Conservation (phyloP, 306 rosid species). For the Myrica gale region DNA sequence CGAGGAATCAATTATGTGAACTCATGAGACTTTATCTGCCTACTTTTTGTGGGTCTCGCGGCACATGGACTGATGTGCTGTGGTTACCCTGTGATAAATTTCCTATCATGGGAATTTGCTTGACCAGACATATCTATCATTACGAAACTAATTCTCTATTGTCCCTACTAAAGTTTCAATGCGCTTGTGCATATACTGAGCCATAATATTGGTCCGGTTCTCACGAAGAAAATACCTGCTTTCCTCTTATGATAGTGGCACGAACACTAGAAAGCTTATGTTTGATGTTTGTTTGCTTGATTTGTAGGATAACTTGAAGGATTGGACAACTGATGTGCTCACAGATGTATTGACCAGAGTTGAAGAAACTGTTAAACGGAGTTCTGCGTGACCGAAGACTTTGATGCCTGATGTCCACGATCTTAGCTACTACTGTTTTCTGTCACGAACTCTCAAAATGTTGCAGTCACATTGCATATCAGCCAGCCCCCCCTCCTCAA, state of each 20-base stretch:
- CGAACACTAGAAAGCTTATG: background rate
- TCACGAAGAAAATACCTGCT: background rate
- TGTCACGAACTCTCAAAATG: background rate
- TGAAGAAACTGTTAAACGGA: conserved; percentile 53
- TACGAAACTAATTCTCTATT: background rate
- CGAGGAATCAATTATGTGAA: background rate
- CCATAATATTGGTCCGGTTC: background rate
- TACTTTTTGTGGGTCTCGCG: background rate
- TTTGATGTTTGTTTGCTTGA: conserved; percentile 7
- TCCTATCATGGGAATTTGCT: background rate
- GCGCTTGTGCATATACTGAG: background rate
- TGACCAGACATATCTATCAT: too few relatives aligned
- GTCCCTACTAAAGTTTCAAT: background rate
- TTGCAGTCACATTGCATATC: background rate
- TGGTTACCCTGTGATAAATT: background rate
- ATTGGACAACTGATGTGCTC: conserved; percentile 79
- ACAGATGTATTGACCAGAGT: conserved; percentile 58
- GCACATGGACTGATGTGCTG: background rate
- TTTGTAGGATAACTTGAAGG: conserved; percentile 67
- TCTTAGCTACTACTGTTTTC: background rate
- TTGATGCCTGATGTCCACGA: conserved; percentile 2
- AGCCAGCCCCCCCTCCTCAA: too few relatives aligned
- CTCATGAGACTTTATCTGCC: background rate
- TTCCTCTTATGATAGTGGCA: conserved; percentile 1
- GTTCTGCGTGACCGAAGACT: conserved; percentile 29